Conservation (phyloP, 1,139 yeast genomes). For the Suhomyces wounanorum region DNA sequence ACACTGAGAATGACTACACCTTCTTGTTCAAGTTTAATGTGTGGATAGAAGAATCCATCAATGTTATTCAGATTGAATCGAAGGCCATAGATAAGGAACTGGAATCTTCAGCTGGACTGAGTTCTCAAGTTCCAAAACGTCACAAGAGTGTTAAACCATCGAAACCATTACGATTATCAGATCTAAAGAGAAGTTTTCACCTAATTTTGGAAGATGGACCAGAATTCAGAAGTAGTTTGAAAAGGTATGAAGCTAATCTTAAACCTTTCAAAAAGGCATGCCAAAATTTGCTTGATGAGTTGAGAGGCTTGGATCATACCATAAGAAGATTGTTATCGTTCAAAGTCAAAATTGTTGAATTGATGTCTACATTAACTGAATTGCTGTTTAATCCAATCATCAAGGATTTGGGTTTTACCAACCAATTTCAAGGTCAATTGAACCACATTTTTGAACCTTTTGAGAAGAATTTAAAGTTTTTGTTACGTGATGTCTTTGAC, state of each 20-base stretch:
- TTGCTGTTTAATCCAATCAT: constrained; percentile 18
- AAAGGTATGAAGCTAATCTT: constrained; percentile 54
- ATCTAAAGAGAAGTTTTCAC: constrained; percentile 24
- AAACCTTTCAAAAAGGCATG: constrained; percentile 49
- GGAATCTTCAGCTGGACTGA: not conserved
- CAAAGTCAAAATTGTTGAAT: constrained; percentile 29
- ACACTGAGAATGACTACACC: constrained; percentile 18
- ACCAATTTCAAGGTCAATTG: constrained; percentile 16
- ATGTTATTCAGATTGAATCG: not conserved
- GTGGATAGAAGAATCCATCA: constrained; percentile 27
- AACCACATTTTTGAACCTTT: constrained; percentile 34
- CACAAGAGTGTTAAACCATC: not conserved
- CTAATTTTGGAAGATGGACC: constrained; percentile 71
- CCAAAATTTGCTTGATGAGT: constrained; percentile 35
- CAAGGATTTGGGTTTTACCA: constrained; percentile 16
- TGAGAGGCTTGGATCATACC: constrained; percentile 30
- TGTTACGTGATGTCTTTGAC: constrained; percentile 37
- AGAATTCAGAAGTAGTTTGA: constrained; percentile 60
- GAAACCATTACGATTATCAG: constrained; percentile 10
- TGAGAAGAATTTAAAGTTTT: constrained; percentile 33
- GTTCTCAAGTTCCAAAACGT: not conserved
- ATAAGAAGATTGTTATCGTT: constrained; percentile 22
- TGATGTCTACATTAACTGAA: constrained; percentile 24
- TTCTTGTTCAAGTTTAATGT: constrained; percentile 32
- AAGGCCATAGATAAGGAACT: not conserved